Evolutionary conservation across 2,329 filamentous ascomycete species (phyloP), one percentile per base, ranked within the genome.

Genomic region (Aspergillus fijiensis): DNA sequence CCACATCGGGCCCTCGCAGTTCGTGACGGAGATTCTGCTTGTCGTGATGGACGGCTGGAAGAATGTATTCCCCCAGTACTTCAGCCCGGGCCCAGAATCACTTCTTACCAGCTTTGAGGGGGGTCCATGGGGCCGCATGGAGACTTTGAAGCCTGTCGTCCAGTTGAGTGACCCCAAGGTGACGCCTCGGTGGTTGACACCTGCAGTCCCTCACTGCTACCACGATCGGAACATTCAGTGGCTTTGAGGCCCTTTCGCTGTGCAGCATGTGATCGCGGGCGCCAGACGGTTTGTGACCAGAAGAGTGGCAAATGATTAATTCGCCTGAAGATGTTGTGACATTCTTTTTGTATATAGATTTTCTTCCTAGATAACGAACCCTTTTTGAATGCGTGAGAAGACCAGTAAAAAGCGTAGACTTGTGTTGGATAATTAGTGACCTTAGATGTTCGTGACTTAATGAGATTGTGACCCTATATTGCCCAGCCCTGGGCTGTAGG

Each of bases 401-500:
- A 35, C 12, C 7, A 29, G 27, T 2, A 9, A 10, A 2, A 9
- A 9, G 27, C 7, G 1, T 2, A 29, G 27, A 29, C 9, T 29
- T 2, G 6, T 29, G 7, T 7, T 9, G 25, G 2, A 9, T 29
- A 7, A 3, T 10, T 9, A 29, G 10, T 4, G 21, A 39, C 16
- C 16, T 11, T 39, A 31, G 12, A 52, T 12, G 19, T 12, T 25
- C 1, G 9, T 19, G 27, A n/a, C 4, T 16, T 1, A 16, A 16
- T 1, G 11, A 12, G 11, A 16, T 2, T 5, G 10, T 6, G 33
- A 12, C 33, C 3, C 14, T 42, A 33, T 14, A 52, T 4, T 4
- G 21, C 19, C 51, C 51, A 52, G 12, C 58, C 75, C 4, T 74
- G 49, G 12, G 35, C 25, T 14, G 49, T 29, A 16, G 45, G 35